A percentile compares a stretch with the other conserved stretches of the same genome.
These are phyloP conservation scores for Knufia fluminis DNA, from an alignment of 2,329 filamentous ascomycete species.

Conservation along the genomic window DNA sequence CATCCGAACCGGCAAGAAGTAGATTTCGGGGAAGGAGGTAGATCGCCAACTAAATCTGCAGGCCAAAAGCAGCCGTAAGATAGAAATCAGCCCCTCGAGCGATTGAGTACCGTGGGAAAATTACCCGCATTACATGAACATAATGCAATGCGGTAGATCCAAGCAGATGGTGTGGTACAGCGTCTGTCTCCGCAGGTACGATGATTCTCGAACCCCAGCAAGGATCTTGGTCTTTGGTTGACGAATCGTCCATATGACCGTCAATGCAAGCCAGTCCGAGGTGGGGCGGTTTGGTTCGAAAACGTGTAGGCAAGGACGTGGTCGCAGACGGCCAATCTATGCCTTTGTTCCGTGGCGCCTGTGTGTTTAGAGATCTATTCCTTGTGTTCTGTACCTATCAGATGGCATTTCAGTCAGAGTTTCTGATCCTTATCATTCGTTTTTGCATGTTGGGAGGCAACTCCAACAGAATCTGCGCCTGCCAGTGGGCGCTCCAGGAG, in stretches of 20 bases:
- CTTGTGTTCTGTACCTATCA: no score
- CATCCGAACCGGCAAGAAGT: not conserved
- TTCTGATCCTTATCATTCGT: no score
- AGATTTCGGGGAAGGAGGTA: not conserved
- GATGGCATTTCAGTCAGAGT: no score
- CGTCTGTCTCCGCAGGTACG: constrained; percentile 4
- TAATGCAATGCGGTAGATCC: constrained; percentile 5
- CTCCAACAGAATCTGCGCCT: no score
- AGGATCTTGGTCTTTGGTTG: not conserved
- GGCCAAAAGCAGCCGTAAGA: not conserved
- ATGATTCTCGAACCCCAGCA: not conserved
- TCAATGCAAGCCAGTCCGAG: constrained; percentile 6
- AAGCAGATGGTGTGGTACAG: not conserved
- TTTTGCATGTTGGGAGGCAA: no score
- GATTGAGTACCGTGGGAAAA: not conserved
- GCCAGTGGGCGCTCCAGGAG: no score
- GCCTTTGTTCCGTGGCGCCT: not conserved
- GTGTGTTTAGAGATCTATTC: no score
- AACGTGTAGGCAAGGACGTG: not conserved
- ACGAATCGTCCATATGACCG: constrained; percentile 8
- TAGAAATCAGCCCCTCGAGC: not conserved
- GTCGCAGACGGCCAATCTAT: constrained; percentile 1
- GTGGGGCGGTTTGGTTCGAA: constrained; percentile 4
- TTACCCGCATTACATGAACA: constrained; percentile 9
- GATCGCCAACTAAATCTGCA: constrained; percentile 5